Evolutionary conservation across 257 asterid genomes (phyloP).

Genomic region (Rauvolfia tetraphylla): DNA sequence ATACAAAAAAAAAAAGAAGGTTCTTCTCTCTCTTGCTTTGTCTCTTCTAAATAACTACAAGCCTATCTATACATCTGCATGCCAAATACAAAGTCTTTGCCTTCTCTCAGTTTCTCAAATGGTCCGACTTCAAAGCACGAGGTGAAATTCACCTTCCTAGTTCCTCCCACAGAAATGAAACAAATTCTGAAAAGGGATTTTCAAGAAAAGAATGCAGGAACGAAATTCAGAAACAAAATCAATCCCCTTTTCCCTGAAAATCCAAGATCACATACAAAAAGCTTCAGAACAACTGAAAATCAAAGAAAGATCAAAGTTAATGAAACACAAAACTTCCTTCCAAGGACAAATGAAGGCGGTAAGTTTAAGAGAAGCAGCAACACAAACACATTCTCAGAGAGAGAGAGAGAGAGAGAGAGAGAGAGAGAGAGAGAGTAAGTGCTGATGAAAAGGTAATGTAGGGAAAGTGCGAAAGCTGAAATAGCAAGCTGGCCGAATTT

Average conservation of each 20-base stretch:
- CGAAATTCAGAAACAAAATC: background rate
- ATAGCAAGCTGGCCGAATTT: background rate
- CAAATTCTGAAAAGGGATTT: background rate
- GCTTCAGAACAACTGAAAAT: background rate
- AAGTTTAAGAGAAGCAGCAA: background rate
- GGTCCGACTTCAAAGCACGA: background rate
- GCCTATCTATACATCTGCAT: background rate
- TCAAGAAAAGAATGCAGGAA: background rate
- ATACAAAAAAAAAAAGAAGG: background rate
- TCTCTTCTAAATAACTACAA: background rate
- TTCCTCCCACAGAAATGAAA: background rate
- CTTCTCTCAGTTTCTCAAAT: background rate
- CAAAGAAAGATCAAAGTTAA: background rate
- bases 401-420: background rate
- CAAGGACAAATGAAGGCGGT: background rate
- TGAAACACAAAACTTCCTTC: background rate
- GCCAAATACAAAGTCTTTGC: background rate
- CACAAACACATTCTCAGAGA: background rate
- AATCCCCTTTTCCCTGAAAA: background rate
- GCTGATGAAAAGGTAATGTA: background rate
- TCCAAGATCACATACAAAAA: background rate
- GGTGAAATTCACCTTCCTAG: background rate
- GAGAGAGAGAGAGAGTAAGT: background rate
- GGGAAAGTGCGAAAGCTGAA: background rate
- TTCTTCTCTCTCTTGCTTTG: background rate